phyloP scores from a whole-genome alignment of 148 eudicot genomes.

The Nepenthes gracilis region DNA sequence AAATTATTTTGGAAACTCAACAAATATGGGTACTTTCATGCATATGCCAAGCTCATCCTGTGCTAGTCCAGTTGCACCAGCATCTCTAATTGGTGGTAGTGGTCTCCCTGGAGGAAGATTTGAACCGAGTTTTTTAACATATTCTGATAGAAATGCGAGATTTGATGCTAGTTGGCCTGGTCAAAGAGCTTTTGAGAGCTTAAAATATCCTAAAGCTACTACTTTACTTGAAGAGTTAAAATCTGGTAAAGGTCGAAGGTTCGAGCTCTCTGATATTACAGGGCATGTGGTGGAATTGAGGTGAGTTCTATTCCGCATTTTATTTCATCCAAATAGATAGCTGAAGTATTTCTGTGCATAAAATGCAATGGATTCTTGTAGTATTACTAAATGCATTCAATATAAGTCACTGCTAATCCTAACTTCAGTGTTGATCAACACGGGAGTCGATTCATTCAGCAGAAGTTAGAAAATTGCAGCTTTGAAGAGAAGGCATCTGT shows the following conservation, averaged over 20 bases:
- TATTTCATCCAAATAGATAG: background rate
- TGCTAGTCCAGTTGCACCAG: constrained; percentile 70
- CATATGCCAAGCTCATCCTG: constrained; percentile 48
- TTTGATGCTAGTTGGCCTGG: constrained; percentile 54
- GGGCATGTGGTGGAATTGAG: constrained; percentile 86
- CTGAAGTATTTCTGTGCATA: background rate
- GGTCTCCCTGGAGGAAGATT: constrained; percentile 40
- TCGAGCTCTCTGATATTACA: constrained; percentile 66
- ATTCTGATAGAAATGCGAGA: constrained; percentile 40
- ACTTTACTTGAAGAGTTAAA: constrained; percentile 86
- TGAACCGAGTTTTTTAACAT: constrained; percentile 38
- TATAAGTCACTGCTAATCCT: constrained; percentile 1
- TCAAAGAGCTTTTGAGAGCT: constrained; percentile 40
- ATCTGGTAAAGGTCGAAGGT: constrained; percentile 49
- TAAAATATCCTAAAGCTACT: constrained; percentile 38
- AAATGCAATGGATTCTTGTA: background rate
- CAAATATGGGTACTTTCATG: constrained; percentile 33
- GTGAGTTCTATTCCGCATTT: constrained; percentile 15
- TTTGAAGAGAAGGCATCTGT: constrained; percentile 73
- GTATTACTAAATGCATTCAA: background rate
- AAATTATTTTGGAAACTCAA: constrained; percentile 39
- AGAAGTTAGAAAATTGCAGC: constrained; percentile 74
- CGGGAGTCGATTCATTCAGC: constrained; percentile 95
- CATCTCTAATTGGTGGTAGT: constrained; percentile 50
- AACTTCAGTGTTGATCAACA: constrained; percentile 83